Conservation (phyloP, 1,284 basidiomycete species). For the Microbotryum lychnidis-dioicae region DNA sequence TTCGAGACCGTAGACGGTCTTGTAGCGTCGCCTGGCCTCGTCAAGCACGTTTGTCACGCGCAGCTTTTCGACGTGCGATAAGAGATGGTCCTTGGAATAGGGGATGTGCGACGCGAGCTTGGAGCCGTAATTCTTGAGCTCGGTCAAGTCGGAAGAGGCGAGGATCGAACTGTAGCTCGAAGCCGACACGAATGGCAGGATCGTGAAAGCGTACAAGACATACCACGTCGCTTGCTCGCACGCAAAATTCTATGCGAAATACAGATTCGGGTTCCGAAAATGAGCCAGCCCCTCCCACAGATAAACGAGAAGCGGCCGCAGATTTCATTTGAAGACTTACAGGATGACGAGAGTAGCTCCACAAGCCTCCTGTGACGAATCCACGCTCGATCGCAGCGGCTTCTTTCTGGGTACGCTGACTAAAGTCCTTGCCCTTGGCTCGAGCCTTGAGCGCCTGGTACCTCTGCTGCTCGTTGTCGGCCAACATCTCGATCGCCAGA, state of each 20-base stretch:
- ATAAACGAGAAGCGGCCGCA: neutral
- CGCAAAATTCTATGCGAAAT: conserved; percentile 32
- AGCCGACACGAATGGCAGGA: conserved; percentile 27
- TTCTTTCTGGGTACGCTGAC: conserved; percentile 50
- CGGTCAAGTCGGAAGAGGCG: neutral
- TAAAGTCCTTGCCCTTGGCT: conserved; percentile 39
- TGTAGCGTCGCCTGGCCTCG: conserved; percentile 1
- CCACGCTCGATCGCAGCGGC: conserved; percentile 64
- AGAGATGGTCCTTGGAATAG: neutral
- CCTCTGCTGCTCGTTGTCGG: conserved; percentile 84
- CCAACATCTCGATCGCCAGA: conserved; percentile 62
- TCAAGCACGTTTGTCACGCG: neutral
- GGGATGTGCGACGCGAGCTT: neutral
- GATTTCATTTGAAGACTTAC: conserved; percentile 13
- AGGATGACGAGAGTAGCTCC: conserved; percentile 79
- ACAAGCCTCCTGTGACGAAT: conserved; percentile 75
- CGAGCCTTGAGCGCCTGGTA: conserved; percentile 46
- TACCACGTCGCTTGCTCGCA: conserved; percentile 35
- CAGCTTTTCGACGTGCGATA: neutral
- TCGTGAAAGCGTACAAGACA: conserved; percentile 33
- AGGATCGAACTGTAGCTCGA: conserved; percentile 6
- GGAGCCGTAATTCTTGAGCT: neutral
- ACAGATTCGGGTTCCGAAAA: neutral
- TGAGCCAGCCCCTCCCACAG: neutral
- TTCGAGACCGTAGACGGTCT: neutral